Base-by-base conservation (phyloP, 495 filamentous ascomycete genomes). In the Penicillium paxilli region DNA sequence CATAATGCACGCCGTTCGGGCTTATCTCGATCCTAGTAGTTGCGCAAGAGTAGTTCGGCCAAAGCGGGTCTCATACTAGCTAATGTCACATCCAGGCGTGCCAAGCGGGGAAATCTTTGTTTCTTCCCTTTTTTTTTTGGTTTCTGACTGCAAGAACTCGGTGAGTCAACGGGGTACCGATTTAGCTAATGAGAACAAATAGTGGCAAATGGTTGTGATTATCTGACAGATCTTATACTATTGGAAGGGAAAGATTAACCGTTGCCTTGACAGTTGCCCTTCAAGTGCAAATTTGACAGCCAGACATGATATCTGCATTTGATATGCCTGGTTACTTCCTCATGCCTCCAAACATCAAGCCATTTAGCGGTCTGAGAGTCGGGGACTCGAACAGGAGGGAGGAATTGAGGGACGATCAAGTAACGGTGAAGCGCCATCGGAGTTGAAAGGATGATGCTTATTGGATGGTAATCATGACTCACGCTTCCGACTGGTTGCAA, bases 11-110 rank as follows among this genome's bases (percentile, higher is more conserved):
- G 8, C 24, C n/a, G 1, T 28, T 24, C 45, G 25, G 30, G 41
- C 53, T 58, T 53, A 49, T 58, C 49, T 21, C 25, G 26, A 53
- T 42, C 49, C 16, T 22, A 30, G 30, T n/a, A 8, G 47, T 19
- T 38, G 33, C 20, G 12, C n/a, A 26, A 51, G 26, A 7, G 35
- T 38, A 38, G 35, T 38, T 38, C 35, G 35, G 35, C 17, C 35
- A 38, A 16, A 38, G 35, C 35, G 35, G 35, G 35, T 38, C 35
- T 38, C 35, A 38, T 38, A 38, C 35, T 38, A 38, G 16, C 3
- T 16, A 38, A 38, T 12, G 35, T 38, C 35, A 38, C 35, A 38
- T 38, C 35, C 11, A 38, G 35, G 35, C 35, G 35, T 38, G 35
- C 35, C 35, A 16, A 38, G 35, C 35, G 35, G 35, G 35, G 35